These are phyloP conservation scores for Mimosa bimucronata DNA, from an alignment of 306 rosid genomes.

Conservation along the genomic window DNA sequence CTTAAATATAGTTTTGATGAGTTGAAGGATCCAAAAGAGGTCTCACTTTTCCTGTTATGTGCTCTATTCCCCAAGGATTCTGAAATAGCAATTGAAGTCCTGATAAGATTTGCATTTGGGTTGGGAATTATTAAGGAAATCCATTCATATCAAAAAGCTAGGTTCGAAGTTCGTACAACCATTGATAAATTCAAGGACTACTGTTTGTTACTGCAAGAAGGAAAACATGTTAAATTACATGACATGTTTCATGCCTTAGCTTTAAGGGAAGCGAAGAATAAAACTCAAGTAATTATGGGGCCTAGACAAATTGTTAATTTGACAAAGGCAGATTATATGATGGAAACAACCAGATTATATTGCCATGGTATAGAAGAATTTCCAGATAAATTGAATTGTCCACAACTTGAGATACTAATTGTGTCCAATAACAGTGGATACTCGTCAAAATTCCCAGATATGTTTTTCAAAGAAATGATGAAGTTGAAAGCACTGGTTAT, in stretches of 20 bases:
- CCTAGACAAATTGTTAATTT: neutral
- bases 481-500: too few species aligned
- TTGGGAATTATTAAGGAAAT: neutral
- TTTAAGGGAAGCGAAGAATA: neutral
- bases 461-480: too few species aligned
- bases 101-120: neutral
- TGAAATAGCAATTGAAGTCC: neutral
- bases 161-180: neutral
- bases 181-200: neutral
- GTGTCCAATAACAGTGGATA: too few species aligned
- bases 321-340: neutral
- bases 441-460: too few species aligned
- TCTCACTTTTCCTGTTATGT: neutral
- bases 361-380: neutral
- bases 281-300: neutral
- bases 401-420: conserved; percentile 10
- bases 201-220: neutral
- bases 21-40: neutral
- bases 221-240: neutral
- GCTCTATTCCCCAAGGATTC: conserved; percentile 20
- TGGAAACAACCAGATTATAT: neutral
- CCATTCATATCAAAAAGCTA: neutral
- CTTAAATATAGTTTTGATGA: neutral
- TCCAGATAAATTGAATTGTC: neutral
- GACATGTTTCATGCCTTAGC: neutral